A percentile compares a stretch with the other conserved stretches of the same genome.
Conservation (phyloP, 2,329 filamentous ascomycete genomes). For the Penicillium digitatum region DNA sequence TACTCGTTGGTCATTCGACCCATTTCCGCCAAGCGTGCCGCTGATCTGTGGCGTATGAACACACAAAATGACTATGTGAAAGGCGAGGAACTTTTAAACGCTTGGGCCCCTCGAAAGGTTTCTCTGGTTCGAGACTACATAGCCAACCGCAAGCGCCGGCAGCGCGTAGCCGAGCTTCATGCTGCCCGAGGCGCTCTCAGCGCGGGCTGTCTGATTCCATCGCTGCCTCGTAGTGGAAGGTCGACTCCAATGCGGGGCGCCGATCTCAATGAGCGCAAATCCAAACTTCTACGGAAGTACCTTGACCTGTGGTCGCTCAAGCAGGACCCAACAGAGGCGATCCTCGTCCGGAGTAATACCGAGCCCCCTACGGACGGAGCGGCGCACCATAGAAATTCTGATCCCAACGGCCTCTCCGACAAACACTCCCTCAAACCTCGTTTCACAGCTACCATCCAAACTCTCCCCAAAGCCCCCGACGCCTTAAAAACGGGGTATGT, state of each 20-base stretch:
- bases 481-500: conserved; percentile 85
- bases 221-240: conserved; percentile 33
- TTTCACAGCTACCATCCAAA: conserved; percentile 71
- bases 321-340: conserved; percentile 40
- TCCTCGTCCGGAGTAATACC: conserved; percentile 44
- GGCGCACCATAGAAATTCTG: conserved; percentile 23
- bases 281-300: conserved; percentile 41
- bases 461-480: conserved; percentile 73
- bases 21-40: conserved; percentile 82
- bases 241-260: conserved; percentile 36
- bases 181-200: conserved; percentile 50
- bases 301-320: conserved; percentile 43
- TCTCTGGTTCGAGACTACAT: conserved; percentile 89
- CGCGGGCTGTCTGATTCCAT: conserved; percentile 37
- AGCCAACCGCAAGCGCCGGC: conserved; percentile 65
- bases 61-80: conserved; percentile 94
- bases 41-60: conserved; percentile 94
- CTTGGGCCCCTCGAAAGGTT: conserved; percentile 85
- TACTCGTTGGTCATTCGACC: conserved; percentile 85
- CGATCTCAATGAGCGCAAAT: conserved; percentile 37
- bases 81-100: conserved; percentile 79
- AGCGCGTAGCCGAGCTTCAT: conserved; percentile 74
- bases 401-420: conserved; percentile 26
- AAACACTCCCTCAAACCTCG: conserved; percentile 52
- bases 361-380: conserved; percentile 42